Base-by-base conservation (phyloP, 2,329 filamentous ascomycete genomes). In the Trichoderma semiorbis region DNA sequence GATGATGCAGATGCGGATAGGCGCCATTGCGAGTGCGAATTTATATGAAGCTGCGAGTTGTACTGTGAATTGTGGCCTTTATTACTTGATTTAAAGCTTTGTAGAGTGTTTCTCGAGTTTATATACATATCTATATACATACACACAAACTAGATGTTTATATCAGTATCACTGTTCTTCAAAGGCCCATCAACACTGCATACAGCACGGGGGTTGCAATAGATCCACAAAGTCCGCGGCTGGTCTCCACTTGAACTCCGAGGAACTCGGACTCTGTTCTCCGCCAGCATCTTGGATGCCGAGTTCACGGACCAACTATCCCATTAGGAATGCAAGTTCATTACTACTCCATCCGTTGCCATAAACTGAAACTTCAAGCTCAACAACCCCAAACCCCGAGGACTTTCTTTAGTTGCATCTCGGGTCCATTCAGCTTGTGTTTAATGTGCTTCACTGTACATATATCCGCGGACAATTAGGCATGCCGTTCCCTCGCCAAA, bases 1-100 rank as follows among this genome's bases (percentile, higher is more conserved):
- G n/a, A 65, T 50, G 62, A 65, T 65, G 28, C 62, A 65, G 62
- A 65, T 65, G n/a, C 62, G 62, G 43, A 65, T 65, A 53, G 62
- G 62, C 28, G 62, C 62, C 62, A 65, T 65, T 65, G 62, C 7
- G 24, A 43, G 28, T 39, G 34, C 16, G 43, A 53, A 53, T 32
- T 24, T 53, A 8, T 34, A 24, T 53, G n/a, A 34, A 34, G 39
- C 12, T 34, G 28, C 18, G 61, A 64, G 12, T 24, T 24, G 14
- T 32, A 30, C 7, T 64, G 18, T 30, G 28, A 43, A 24, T 24
- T 24, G 39, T 34, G n/a, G 8, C 1, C 34, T 50, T 64, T 34
- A 28, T 53, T 24, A 5, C 7, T 65, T 34, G 43, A 18, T 34
- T 53, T 11, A 53, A 34, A 50, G 26, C 18, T 24, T 5, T 65